phyloP scores from a whole-genome alignment of 2,329 filamentous ascomycete genomes.

The Atkinsonella hypoxylon region DNA sequence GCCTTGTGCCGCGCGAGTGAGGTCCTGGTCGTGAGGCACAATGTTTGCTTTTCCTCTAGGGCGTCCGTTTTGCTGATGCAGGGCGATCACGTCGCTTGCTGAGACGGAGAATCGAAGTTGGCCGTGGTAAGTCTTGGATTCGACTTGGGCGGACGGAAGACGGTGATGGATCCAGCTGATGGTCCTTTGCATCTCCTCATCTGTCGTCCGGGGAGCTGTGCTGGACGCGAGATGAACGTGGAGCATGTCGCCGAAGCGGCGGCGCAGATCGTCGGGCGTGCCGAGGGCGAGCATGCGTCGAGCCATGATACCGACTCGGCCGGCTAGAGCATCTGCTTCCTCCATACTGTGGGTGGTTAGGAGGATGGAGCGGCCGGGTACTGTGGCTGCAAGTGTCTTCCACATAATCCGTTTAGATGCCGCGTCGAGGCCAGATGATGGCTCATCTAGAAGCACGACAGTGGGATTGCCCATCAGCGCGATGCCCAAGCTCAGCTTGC shows the following conservation, averaged over 20 bases:
- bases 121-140: slow-evolving; percentile 68
- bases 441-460: slow-evolving; percentile 81
- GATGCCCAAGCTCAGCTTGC: slow-evolving; percentile 83
- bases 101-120: slow-evolving; percentile 78
- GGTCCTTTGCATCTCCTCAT: slow-evolving; percentile 55
- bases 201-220: slow-evolving; percentile 59
- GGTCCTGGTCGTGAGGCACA: slow-evolving; percentile 3
- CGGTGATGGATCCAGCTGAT: slow-evolving; percentile 50
- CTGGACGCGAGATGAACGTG: slow-evolving; percentile 72
- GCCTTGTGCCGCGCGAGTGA: slow-evolving; percentile 16
- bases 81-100: slow-evolving; percentile 27
- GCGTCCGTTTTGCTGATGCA: slow-evolving; percentile 4
- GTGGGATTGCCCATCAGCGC: slow-evolving; percentile 86
- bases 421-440: slow-evolving; percentile 78
- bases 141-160: slow-evolving; percentile 56
- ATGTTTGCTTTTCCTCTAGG: background rate
- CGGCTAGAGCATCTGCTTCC: slow-evolving; percentile 80
- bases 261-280: slow-evolving; percentile 58
- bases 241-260: slow-evolving; percentile 64
- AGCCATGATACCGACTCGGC: slow-evolving; percentile 75
- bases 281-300: slow-evolving; percentile 77
- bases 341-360: slow-evolving; percentile 94
- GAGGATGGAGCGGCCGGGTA: slow-evolving; percentile 67
- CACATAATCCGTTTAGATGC: slow-evolving; percentile 90
- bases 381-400: slow-evolving; percentile 65